Evolutionary conservation across 2,329 filamentous ascomycete species (phyloP).

Genomic region (Xylaria sp.): DNA sequence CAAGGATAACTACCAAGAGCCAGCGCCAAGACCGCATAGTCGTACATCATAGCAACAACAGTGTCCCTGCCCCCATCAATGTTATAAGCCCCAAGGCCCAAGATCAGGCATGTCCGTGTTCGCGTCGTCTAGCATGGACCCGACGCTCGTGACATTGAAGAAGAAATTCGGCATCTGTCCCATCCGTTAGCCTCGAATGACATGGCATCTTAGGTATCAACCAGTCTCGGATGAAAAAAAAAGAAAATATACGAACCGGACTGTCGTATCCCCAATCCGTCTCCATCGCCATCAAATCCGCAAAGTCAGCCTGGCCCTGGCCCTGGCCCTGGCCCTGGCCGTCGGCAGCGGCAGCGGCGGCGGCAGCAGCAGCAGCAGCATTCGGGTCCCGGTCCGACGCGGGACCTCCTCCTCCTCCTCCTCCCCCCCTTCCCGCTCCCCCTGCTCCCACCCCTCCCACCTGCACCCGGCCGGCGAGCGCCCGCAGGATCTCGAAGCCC

Average conservation of each 20-base stretch:
- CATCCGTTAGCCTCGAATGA: conserved; percentile 1
- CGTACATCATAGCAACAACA: not conserved
- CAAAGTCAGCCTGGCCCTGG: conserved; percentile 27
- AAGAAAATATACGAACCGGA: conserved; percentile 24
- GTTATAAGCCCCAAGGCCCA: not conserved
- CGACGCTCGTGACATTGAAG: conserved; percentile 32
- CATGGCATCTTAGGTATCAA: not conserved
- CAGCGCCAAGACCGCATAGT: not conserved
- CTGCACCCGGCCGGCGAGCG: too few species aligned
- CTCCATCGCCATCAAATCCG: conserved; percentile 31
- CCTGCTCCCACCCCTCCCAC: too few species aligned
- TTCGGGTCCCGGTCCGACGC: too few species aligned
- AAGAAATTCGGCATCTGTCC: conserved; percentile 25
- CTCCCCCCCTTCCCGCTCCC: too few species aligned
- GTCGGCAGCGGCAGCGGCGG: too few species aligned
- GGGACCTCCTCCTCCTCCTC: too few species aligned
- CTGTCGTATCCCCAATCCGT: conserved; percentile 44
- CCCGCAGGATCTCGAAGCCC: conserved; percentile 40
- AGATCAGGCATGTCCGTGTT: not conserved
- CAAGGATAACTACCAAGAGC: not conserved
- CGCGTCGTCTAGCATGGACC: conserved; percentile 24
- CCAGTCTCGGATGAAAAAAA: not conserved
- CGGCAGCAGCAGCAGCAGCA: too few species aligned
- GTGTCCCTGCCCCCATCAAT: not conserved
- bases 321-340: conserved; percentile 4